A percentile compares a stretch with the other conserved stretches of the same genome.
Conservation (phyloP, 345 rosid species). For the Adansonia digitata region DNA sequence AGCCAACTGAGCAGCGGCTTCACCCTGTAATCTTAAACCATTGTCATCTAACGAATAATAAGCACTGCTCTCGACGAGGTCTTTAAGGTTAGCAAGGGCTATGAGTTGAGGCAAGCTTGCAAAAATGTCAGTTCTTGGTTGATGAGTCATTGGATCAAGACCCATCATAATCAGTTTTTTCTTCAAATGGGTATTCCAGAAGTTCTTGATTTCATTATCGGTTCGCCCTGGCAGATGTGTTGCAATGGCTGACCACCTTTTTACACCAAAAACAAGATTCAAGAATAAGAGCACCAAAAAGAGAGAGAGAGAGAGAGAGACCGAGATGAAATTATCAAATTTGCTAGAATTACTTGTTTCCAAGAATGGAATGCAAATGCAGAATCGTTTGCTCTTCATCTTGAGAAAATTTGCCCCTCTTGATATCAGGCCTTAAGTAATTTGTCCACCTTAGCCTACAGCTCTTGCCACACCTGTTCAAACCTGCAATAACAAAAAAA, state of each 20-base stretch:
- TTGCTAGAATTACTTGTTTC: slow-evolving; percentile 61
- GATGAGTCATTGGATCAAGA: slow-evolving; percentile 60
- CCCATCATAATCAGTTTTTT: slow-evolving; percentile 66
- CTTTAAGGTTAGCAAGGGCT: slow-evolving; percentile 46
- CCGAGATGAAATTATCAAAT: too few species aligned
- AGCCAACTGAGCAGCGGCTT: background rate
- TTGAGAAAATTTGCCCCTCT: slow-evolving; percentile 61
- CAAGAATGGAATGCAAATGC: slow-evolving; percentile 60
- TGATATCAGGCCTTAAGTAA: slow-evolving; percentile 61
- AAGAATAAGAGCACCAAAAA: too few species aligned
- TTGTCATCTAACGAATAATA: slow-evolving; percentile 30
- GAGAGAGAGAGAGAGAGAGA: too few species aligned
- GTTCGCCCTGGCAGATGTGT: slow-evolving; percentile 50
- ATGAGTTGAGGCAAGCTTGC: slow-evolving; percentile 52
- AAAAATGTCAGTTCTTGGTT: slow-evolving; percentile 59
- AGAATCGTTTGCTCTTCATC: slow-evolving; percentile 61
- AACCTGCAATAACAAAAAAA: too few species aligned
- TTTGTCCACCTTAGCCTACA: slow-evolving; percentile 69
- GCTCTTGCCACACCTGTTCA: slow-evolving; percentile 67
- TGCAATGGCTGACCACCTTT: slow-evolving; percentile 61
- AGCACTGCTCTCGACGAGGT: slow-evolving; percentile 27
- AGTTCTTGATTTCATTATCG: slow-evolving; percentile 51
- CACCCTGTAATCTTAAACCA: slow-evolving; percentile 18
- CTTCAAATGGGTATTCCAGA: slow-evolving; percentile 57
- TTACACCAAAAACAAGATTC: too few species aligned